These are phyloP conservation scores for Symbiodinium pilosum DNA, from an alignment of 73 alveolate genomes.

Conservation along the genomic window DNA sequence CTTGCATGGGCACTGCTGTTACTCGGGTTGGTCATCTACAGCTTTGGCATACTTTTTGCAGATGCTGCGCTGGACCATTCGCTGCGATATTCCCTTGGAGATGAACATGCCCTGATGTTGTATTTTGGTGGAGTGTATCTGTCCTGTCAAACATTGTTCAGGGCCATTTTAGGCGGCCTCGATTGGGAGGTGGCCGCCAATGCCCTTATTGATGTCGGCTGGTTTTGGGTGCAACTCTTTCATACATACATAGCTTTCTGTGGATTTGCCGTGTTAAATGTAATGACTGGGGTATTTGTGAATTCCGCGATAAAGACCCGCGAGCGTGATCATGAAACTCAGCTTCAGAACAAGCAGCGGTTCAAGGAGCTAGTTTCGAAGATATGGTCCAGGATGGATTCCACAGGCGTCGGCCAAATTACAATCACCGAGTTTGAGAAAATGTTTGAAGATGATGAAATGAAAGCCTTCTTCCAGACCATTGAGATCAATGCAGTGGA, in stretches of 20 bases:
- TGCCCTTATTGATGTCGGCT: slow-evolving; percentile 27
- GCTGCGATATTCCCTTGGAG: slow-evolving; percentile 15
- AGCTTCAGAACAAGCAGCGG: slow-evolving; percentile 74
- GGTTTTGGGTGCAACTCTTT: slow-evolving; percentile 46
- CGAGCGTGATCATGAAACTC: slow-evolving; percentile 68
- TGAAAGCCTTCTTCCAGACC: slow-evolving; percentile 72
- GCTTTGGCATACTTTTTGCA: slow-evolving; percentile 74
- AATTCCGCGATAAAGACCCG: slow-evolving; percentile 58
- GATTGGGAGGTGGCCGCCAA: slow-evolving; percentile 74
- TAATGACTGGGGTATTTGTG: slow-evolving; percentile 69
- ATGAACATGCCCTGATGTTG: neutral
- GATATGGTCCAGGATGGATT: slow-evolving; percentile 86
- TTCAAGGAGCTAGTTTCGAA: slow-evolving; percentile 74
- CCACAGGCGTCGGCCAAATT: slow-evolving; percentile 50
- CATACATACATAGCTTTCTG: neutral
- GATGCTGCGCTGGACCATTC: slow-evolving; percentile 70
- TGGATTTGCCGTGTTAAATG: neutral
- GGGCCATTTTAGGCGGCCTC: slow-evolving; percentile 66
- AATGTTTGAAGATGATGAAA: slow-evolving; percentile 61
- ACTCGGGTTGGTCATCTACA: slow-evolving; percentile 58
- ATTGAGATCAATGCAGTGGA: slow-evolving; percentile 89
- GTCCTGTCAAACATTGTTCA: slow-evolving; percentile 46
- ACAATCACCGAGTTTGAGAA: slow-evolving; percentile 76
- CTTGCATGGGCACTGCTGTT: slow-evolving; percentile 65
- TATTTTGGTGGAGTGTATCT: slow-evolving; percentile 42